Percentiles rank a stretch among this genome's conserved stretches.
Conservation (phyloP, 345 rosid species). For the Iberis pinnata region DNA sequence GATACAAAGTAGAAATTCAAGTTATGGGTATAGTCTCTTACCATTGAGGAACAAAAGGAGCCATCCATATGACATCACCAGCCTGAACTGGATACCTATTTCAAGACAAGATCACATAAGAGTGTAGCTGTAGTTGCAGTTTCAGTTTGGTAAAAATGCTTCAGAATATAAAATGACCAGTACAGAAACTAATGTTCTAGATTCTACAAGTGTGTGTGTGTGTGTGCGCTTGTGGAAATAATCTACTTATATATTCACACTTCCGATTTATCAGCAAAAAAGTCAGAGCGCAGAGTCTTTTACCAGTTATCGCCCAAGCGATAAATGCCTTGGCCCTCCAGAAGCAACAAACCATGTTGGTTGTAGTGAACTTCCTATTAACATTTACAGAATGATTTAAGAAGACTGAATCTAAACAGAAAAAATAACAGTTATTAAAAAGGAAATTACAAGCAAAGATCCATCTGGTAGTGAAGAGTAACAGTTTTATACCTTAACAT, state of each 20-base stretch:
- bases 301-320: conserved; percentile 89
- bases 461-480: not conserved
- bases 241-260: not conserved
- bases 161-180: not conserved
- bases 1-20: conserved; percentile 3
- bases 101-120: not conserved
- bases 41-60: conserved; percentile 97
- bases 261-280: not conserved
- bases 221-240: not conserved
- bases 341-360: conserved; percentile 86
- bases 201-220: no score
- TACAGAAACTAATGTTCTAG: not conserved
- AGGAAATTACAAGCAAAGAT: conserved; percentile 3
- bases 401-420: not conserved
- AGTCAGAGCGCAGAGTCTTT: not conserved
- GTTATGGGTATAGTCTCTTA: conserved; percentile 26
- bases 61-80: conserved; percentile 98
- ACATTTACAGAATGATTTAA: not conserved
- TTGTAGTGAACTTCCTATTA: conserved; percentile 90
- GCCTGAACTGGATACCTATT: conserved; percentile 89
- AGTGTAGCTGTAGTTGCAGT: not conserved
- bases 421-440: no score
- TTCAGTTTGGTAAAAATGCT: not conserved
- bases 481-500: conserved; percentile 55
- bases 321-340: conserved; percentile 89